Base-by-base conservation (phyloP, 306 rosid genomes). In the Astragalus glycyphyllos region DNA sequence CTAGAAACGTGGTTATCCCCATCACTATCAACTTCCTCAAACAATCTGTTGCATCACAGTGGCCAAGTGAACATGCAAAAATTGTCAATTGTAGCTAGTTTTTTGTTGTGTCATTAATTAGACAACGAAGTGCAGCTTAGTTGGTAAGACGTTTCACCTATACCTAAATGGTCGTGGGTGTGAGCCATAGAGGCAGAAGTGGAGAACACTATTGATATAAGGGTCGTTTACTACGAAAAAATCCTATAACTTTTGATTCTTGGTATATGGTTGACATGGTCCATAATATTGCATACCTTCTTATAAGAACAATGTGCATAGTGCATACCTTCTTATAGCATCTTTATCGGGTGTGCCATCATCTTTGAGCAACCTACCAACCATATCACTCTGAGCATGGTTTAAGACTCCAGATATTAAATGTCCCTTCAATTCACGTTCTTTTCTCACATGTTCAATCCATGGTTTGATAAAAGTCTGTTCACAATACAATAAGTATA, bases 381-480 rank as follows among this genome's bases (percentile, higher is more conserved):
- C 79, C 66, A 72, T 69, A 49, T 79, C 79, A 53, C 42, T 72
- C 15, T 83, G 79, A 67, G 62, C 77, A 83, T 79, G 82, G 26
- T 4, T 76, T 50, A 83, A 62, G 46, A 83, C 71, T 71, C 57
- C 80, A 34, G 82, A 80, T 68, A 80, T 65, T 42, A 83, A 76
- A 47, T 58, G 80, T 51, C 72, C 79, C 82, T 67, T 83, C 72
- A 80, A 64, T 11, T 77, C 78, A 0, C 80, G 72, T 70, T 83
- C 80, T 73, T 72, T 83, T 60, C 84, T 77, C 37, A 10, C 68
- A 10, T 80, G 77, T 72, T 81, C 79, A 45, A 83, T 75, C 88
- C 90, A 88, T 37, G 90, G 88, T 80, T 77, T 82, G 70, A 83
- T 74, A 57, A 82, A 82, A 20, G 38, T 41, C 85, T 82, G 26